A percentile compares a stretch with the other conserved stretches of the same genome.
These are phyloP conservation scores for Trichosporon sp. DNA, from an alignment of 1,284 basidiomycete genomes.

Conservation along the genomic window DNA sequence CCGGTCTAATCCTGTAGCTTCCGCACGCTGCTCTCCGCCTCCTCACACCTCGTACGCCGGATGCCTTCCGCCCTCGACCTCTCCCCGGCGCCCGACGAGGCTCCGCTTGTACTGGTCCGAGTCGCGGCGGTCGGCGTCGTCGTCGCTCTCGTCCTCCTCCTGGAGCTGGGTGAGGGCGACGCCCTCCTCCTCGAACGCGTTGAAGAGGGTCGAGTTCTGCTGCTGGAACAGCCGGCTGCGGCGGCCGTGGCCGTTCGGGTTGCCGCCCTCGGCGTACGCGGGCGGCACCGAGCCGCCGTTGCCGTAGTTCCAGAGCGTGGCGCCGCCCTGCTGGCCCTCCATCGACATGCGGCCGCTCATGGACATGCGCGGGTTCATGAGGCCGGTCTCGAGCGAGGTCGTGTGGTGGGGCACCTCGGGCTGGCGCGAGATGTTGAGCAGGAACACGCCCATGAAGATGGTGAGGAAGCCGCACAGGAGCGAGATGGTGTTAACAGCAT, in stretches of 20 bases:
- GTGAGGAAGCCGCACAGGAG: conserved; percentile 80
- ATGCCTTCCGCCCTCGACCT: conserved; percentile 34
- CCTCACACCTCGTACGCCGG: conserved; percentile 30
- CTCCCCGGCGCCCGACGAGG: conserved; percentile 17
- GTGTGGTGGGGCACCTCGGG: conserved; percentile 56
- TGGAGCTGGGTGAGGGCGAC: conserved; percentile 45
- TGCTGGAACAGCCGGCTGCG: conserved; percentile 59
- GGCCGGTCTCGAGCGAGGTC: conserved; percentile 61
- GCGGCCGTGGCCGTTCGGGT: conserved; percentile 51
- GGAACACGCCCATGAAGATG: conserved; percentile 87
- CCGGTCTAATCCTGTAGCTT: neutral
- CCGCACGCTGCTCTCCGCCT: neutral
- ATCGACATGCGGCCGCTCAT: conserved; percentile 48
- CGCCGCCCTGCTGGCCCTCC: conserved; percentile 39
- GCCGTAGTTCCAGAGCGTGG: conserved; percentile 37
- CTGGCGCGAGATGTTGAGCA: conserved; percentile 76
- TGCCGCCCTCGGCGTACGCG: conserved; percentile 43
- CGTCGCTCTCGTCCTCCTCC: conserved; percentile 47
- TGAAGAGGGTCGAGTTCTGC: conserved; percentile 53
- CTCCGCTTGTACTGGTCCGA: conserved; percentile 5
- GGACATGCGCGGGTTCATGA: conserved; percentile 58
- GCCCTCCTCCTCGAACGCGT: conserved; percentile 46
- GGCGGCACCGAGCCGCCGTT: conserved; percentile 34
- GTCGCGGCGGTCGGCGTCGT: conserved; percentile 21
- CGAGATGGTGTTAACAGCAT: conserved; percentile 73